Base-by-base conservation (phyloP, 805 yeast genomes). In the Yamadazyma laniorum region DNA sequence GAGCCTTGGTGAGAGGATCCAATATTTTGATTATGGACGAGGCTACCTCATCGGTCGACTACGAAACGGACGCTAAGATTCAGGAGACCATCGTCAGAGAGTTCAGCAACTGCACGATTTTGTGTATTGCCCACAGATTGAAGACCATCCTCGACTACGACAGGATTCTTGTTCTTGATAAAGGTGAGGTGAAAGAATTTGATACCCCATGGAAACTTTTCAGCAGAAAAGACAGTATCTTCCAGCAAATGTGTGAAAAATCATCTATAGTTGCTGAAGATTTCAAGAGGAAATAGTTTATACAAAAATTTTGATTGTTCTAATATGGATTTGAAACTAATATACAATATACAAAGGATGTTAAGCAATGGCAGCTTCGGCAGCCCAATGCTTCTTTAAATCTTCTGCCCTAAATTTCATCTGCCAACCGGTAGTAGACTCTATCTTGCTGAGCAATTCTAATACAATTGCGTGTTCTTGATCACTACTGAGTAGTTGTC, bases 101-200 rank as follows among this genome's bases (percentile, higher is more conserved):
- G 54, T 88, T 88, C 55, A 38, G 60, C 3, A 60, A 77, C 18
- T 80, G 91, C 43, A 87, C 95, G 0, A 80, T 87, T 35, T 66
- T 87, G 46, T 86, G 95, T 46, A 87, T 88, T 61, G 96, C 96
- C 2, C 96, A 87, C 60, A 70, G 96, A 44, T 68, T 88, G 65
- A 75, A 80, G 44, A 80, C 91, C 0, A 84, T 84, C 46, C 61
- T 81, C 32, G 77, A 77, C 49, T 84, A 84, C 44, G 95, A 87
- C 52, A 75, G 75, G 58, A 83, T 87, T 38, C 66, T 87, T 47
- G 95, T 87, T 4, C 72, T 87, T 70, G 95, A 86, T 52, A 80
- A 82, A 31, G 95, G 96, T 42, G 77, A 76, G 51, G 77, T 83
- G 4, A 72, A 70, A 33, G 95, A 87, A 55, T 85, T 74, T 50